Conservation (phyloP, 441 rosid species). For the Mallotus japonicus region DNA sequence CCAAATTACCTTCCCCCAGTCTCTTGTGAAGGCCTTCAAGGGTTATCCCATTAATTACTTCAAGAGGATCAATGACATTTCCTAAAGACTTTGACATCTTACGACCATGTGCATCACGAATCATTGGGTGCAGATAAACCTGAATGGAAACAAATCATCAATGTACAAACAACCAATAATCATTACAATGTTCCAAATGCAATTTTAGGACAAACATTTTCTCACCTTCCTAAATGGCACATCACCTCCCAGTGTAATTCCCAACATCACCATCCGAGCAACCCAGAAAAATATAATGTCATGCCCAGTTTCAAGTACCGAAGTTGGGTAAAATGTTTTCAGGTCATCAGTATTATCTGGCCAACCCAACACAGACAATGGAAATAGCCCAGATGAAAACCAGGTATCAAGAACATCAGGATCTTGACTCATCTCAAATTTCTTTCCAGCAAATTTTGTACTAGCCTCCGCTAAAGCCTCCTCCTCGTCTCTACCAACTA, state of each 20-base stretch:
- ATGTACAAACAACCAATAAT: not conserved
- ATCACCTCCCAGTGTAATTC: conserved; percentile 82
- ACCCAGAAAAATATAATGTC: conserved; percentile 98
- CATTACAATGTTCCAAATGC: not conserved
- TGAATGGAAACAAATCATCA: conserved; percentile 26
- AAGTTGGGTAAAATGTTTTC: conserved; percentile 83
- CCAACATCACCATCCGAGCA: conserved; percentile 96
- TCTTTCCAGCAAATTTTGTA: conserved; percentile 60
- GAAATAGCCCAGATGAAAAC: conserved; percentile 95
- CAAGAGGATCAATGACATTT: conserved; percentile 93
- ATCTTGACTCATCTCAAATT: conserved; percentile 72
- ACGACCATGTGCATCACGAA: conserved; percentile 98
- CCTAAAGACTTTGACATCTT: conserved; percentile 98
- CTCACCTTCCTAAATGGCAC: conserved; percentile 86
- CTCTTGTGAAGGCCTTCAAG: conserved; percentile 89
- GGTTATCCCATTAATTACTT: conserved; percentile 80
- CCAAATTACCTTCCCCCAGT: conserved; percentile 88
- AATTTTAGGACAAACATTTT: conserved; percentile 16
- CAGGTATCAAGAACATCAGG: conserved; percentile 96
- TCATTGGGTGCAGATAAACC: conserved; percentile 96
- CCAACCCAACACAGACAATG: conserved; percentile 88
- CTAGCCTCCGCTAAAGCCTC: conserved; percentile 64
- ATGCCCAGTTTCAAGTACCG: conserved; percentile 94
- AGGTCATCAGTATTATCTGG: conserved; percentile 87
- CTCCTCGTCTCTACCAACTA: conserved; percentile 72